phyloP scores from a whole-genome alignment of 306 rosid genomes.

The barrel medic (Medicago truncatula) region MtrunA17r5.0-ANR NC_053045.1:8046001-8046500 shows the following conservation, averaged over 20 bases:
- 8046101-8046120: neutral
- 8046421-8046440: no score
- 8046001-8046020: neutral
- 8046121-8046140: neutral
- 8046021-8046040: fast-evolving
- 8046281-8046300: no score
- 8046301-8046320: no score
- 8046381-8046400: no score
- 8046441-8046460: no score
- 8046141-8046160: neutral
- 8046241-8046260: neutral
- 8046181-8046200: constrained; percentile 13
- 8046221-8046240: neutral
- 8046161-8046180: fast-evolving
- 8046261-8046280: no score
- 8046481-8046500: no score
- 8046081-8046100: fast-evolving
- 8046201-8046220: constrained; percentile 22
- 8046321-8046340: no score
- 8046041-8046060: neutral
- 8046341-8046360: no score
- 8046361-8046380: no score
- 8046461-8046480: no score
- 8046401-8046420: no score
- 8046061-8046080: neutral